phyloP scores from a whole-genome alignment of 2,329 filamentous ascomycete genomes.

The Zymoseptoria pseudotritici region DNA sequence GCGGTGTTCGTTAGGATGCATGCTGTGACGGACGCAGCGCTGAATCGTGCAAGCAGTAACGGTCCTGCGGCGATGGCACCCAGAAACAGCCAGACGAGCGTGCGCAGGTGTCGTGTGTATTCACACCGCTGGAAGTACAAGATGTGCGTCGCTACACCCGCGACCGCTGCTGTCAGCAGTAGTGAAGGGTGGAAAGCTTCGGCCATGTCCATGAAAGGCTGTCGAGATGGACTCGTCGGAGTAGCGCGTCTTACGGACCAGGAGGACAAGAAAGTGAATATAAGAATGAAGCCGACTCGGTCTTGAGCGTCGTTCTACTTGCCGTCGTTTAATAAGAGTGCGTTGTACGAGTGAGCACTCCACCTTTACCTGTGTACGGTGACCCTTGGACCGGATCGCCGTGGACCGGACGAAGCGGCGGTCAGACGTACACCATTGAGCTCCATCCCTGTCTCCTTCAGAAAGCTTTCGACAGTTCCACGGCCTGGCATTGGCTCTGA shows the following conservation, averaged over 20 bases:
- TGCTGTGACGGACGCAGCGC: constrained; percentile 1
- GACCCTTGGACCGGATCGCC: too few relatives aligned
- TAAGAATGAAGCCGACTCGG: background rate
- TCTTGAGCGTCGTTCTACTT: too few relatives aligned
- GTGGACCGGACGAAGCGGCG: too few relatives aligned
- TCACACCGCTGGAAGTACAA: constrained; percentile 21
- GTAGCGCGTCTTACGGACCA: background rate
- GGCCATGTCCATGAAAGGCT: background rate
- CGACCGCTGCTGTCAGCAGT: background rate
- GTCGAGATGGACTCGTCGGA: background rate
- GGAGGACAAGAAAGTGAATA: background rate
- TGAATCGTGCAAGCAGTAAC: constrained; percentile 4
- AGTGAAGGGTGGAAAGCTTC: background rate
- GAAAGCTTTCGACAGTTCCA: too few relatives aligned
- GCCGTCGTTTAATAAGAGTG: too few relatives aligned
- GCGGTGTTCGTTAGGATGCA: background rate
- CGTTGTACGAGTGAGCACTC: too few relatives aligned
- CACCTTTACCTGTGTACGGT: too few relatives aligned
- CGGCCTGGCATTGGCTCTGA: too few relatives aligned
- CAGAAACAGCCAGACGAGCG: constrained; percentile 11
- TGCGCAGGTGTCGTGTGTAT: constrained; percentile 13
- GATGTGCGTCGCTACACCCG: constrained; percentile 15
- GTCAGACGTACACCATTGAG: too few relatives aligned
- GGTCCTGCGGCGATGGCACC: background rate
- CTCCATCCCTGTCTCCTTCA: too few relatives aligned